Percentiles rank a stretch among this genome's conserved stretches.
phyloP scores from a whole-genome alignment of 768 basidiomycete species.

The Tylopilus felleus region DNA sequence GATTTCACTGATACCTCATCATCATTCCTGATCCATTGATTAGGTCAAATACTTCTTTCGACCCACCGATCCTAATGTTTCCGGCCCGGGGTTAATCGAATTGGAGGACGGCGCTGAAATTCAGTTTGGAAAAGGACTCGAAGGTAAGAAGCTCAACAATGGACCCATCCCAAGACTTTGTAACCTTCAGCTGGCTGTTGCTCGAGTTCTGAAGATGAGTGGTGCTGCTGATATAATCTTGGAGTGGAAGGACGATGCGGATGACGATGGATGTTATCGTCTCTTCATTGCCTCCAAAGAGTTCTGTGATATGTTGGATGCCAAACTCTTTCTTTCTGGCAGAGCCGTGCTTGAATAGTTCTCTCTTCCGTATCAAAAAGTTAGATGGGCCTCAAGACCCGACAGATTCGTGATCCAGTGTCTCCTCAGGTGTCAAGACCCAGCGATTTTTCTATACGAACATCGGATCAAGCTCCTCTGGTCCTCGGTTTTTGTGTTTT shows the following conservation, averaged over 20 bases:
- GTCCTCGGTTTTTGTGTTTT: not conserved
- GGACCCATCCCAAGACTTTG: not conserved
- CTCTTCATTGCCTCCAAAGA: not conserved
- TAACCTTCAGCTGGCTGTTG: conserved; percentile 4
- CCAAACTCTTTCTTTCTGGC: not conserved
- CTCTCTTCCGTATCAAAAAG: not conserved
- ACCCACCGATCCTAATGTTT: not conserved
- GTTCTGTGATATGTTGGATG: not conserved
- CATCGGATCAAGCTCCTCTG: not conserved
- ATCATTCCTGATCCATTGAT: not conserved
- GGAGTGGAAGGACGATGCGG: conserved; percentile 1
- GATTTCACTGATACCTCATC: not conserved
- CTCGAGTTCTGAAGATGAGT: conserved; percentile 7
- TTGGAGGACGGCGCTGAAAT: conserved; percentile 6
- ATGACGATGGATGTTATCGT: not conserved
- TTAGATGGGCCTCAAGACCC: not conserved
- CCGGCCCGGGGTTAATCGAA: not conserved
- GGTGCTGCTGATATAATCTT: conserved; percentile 5
- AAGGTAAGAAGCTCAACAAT: not conserved
- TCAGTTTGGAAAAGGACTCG: not conserved
- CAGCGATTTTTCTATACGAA: not conserved
- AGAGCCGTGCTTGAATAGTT: not conserved
- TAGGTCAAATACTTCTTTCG: not conserved
- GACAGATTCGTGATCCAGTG: too few relatives aligned
- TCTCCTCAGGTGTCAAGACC: not conserved